phyloP scores from a whole-genome alignment of 139 green algal species.

The Picochlorum sp. region DNA sequence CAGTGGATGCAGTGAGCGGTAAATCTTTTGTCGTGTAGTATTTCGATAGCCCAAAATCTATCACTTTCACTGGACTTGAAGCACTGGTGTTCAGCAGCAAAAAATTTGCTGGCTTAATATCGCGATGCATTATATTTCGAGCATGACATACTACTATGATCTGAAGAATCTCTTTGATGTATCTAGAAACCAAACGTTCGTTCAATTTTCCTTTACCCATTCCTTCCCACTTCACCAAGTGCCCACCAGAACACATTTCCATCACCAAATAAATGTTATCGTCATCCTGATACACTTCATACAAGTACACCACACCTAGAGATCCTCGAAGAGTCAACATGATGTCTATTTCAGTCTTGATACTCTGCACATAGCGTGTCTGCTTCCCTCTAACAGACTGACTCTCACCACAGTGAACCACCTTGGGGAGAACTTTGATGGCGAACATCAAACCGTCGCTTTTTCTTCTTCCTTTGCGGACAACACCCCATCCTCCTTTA shows the following conservation, averaged over 20 bases:
- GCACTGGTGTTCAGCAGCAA: conserved; percentile 25
- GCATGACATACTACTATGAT: conserved; percentile 38
- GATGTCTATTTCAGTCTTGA: conserved; percentile 30
- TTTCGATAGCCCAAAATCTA: conserved; percentile 45
- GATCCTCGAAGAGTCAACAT: conserved; percentile 22
- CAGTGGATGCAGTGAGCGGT: conserved; percentile 55
- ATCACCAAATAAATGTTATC: conserved; percentile 33
- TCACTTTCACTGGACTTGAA: conserved; percentile 34
- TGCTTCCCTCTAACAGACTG: conserved; percentile 8
- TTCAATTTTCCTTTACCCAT: conserved; percentile 12
- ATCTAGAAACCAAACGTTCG: conserved; percentile 28
- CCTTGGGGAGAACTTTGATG: conserved; percentile 26
- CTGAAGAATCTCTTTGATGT: conserved; percentile 32
- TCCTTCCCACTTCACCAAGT: conserved; percentile 24
- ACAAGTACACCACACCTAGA: conserved; percentile 30
- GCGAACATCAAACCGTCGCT: conserved; percentile 9
- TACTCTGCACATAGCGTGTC: conserved; percentile 6
- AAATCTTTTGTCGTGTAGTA: conserved; percentile 34
- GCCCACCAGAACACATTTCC: conserved; percentile 40
- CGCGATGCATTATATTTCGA: conserved; percentile 32
- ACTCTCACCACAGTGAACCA: conserved; percentile 10
- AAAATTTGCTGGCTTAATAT: conserved; percentile 48
- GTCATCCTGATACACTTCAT: conserved; percentile 38
- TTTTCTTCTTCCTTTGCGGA: background rate
- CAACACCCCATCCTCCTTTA: conserved; percentile 14